These are phyloP conservation scores for Ciborinia camelliae DNA, from an alignment of 2,329 filamentous ascomycete genomes.

Conservation along the genomic window DNA sequence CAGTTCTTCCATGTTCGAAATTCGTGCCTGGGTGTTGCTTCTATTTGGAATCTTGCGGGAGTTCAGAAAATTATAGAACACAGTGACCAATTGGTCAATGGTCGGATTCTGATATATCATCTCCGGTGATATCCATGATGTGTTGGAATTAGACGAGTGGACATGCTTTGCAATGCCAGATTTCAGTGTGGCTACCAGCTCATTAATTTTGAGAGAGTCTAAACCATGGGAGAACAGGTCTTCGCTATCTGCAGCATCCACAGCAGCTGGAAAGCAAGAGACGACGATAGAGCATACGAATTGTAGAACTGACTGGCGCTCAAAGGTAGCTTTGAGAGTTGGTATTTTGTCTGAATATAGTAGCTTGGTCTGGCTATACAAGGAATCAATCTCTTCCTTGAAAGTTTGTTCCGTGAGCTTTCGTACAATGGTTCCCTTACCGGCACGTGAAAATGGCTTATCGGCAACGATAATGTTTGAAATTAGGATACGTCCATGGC, in stretches of 20 bases:
- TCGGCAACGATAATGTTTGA: conserved; percentile 23
- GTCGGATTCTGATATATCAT: conserved; percentile 2
- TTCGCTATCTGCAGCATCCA: not conserved
- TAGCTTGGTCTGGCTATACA: not conserved
- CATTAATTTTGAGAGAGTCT: conserved; percentile 7
- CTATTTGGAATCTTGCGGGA: not conserved
- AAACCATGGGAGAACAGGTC: conserved; percentile 6
- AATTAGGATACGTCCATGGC: conserved; percentile 22
- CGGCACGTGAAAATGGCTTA: conserved; percentile 19
- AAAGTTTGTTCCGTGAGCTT: not conserved
- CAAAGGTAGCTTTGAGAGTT: conserved; percentile 1
- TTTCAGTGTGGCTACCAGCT: not conserved
- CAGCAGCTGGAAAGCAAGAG: not conserved
- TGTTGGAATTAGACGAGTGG: not conserved
- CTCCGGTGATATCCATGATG: not conserved
- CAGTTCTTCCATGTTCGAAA: conserved; percentile 10
- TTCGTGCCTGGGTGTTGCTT: not conserved
- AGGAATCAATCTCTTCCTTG: conserved; percentile 35
- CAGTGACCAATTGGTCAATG: not conserved
- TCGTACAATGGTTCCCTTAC: conserved; percentile 24
- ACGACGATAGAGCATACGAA: conserved; percentile 2
- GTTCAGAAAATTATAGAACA: not conserved
- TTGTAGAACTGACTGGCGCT: not conserved
- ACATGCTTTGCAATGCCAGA: not conserved
- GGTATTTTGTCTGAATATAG: not conserved